Conservation (phyloP, 2,329 filamentous ascomycete species). For the Beauveria medogensis region DNA sequence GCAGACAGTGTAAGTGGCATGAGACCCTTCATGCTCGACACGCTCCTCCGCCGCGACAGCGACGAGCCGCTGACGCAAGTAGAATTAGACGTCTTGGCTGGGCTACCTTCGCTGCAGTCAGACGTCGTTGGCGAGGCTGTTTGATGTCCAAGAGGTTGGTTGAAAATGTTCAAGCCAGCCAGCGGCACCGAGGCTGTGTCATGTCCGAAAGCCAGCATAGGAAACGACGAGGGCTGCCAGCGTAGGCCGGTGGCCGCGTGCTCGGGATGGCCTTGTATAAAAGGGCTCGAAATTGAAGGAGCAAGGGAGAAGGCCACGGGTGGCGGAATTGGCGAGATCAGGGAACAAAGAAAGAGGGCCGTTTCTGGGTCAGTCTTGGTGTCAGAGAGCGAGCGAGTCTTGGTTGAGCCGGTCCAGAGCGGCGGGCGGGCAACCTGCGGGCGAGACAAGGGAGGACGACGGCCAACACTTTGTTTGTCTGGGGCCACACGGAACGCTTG, state of each 20-base stretch:
- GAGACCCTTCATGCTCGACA: slow-evolving; percentile 31
- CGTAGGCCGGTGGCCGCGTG: background rate
- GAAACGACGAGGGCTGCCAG: slow-evolving; percentile 1
- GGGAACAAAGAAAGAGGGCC: background rate
- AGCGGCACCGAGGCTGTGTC: slow-evolving; percentile 9
- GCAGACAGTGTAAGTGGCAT: slow-evolving; percentile 29
- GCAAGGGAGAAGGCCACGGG: background rate
- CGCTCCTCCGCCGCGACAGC: slow-evolving; percentile 24
- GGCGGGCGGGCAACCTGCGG: background rate
- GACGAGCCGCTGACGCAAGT: slow-evolving; percentile 10
- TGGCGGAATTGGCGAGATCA: background rate
- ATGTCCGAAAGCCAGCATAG: slow-evolving; percentile 9
- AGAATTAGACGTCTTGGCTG: slow-evolving; percentile 12
- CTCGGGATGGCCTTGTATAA: background rate
- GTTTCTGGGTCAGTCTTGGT: background rate
- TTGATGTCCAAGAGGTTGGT: background rate
- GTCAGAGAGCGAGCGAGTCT: background rate
- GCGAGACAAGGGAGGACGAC: slow-evolving; percentile 9
- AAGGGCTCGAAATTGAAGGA: background rate
- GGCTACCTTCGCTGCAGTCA: background rate
- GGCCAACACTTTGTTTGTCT: slow-evolving; percentile 3
- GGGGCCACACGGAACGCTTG: slow-evolving; percentile 6
- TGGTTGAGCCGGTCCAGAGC: background rate
- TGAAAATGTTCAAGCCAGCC: slow-evolving; percentile 8
- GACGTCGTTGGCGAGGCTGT: background rate